Conservation (phyloP, 1,284 basidiomycete species). For the Microbotryomycetes sp. region DNA sequence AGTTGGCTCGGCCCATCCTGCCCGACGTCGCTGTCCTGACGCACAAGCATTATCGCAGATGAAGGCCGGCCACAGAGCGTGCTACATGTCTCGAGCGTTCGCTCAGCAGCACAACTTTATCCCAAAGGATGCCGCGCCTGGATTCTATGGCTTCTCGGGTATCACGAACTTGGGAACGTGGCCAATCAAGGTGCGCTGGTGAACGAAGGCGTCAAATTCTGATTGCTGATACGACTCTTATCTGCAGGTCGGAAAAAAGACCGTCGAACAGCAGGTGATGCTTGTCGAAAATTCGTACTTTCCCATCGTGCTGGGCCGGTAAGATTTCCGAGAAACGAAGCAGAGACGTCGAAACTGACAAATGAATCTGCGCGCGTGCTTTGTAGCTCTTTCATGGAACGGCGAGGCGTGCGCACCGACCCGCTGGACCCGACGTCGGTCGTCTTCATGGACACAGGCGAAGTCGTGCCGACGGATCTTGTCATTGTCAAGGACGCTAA, state of each 20-base stretch:
- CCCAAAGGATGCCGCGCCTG: slow-evolving; percentile 63
- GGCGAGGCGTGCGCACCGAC: slow-evolving; percentile 70
- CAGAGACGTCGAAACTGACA: no score
- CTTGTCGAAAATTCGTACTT: slow-evolving; percentile 93
- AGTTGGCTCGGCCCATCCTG: slow-evolving; percentile 31
- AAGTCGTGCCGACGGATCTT: slow-evolving; percentile 82
- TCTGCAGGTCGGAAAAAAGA: slow-evolving; percentile 46
- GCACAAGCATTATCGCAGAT: slow-evolving; percentile 42
- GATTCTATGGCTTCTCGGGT: slow-evolving; percentile 77
- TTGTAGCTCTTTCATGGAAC: slow-evolving; percentile 74
- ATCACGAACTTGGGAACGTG: slow-evolving; percentile 47
- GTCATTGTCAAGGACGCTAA: slow-evolving; percentile 56
- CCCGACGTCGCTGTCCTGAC: not conserved
- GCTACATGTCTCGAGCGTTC: slow-evolving; percentile 92
- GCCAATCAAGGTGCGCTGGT: slow-evolving; percentile 30
- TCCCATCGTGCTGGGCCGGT: slow-evolving; percentile 84
- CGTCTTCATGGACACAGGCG: slow-evolving; percentile 89
- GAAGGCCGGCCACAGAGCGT: slow-evolving; percentile 86
- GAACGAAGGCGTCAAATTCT: not conserved
- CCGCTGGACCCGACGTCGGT: slow-evolving; percentile 75
- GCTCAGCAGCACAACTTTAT: slow-evolving; percentile 84
- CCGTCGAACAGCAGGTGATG: slow-evolving; percentile 48
- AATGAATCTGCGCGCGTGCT: no score
- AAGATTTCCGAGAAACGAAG: no score
- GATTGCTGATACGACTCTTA: not conserved